Conservation (phyloP, 139 green algal genomes). For the Haematococcus lacustris region DNA sequence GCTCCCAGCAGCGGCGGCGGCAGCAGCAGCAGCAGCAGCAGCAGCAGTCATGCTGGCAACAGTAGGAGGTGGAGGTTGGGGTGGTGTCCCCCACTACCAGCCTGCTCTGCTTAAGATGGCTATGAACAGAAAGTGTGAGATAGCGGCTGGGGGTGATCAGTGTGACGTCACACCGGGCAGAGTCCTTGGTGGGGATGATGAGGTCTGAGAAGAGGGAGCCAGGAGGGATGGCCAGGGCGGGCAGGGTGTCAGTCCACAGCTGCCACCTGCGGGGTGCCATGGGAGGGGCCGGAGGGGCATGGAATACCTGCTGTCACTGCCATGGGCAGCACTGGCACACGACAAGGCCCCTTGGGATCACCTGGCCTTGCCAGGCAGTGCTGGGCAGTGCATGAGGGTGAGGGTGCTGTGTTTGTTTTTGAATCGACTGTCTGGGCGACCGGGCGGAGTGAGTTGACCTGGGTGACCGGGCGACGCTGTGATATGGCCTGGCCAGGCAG, state of each 20-base stretch:
- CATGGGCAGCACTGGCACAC: too few relatives aligned
- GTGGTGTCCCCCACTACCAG: too few relatives aligned
- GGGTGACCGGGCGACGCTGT: too few relatives aligned
- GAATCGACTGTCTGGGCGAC: too few relatives aligned
- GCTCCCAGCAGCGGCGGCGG: not conserved
- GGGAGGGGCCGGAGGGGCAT: too few relatives aligned
- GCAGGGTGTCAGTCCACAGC: constrained; percentile 44
- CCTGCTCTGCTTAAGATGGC: too few relatives aligned
- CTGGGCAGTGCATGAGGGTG: not conserved
- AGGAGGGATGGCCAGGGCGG: constrained; percentile 33
- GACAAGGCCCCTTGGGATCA: too few relatives aligned
- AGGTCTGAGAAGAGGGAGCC: constrained; percentile 52
- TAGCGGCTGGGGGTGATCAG: too few relatives aligned
- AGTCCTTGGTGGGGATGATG: constrained; percentile 60
- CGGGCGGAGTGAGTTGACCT: too few relatives aligned
- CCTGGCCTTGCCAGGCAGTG: not conserved
- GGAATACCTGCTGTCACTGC: too few relatives aligned
- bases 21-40: not conserved
- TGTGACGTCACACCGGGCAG: constrained; percentile 13
- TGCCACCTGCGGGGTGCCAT: constrained; percentile 16
- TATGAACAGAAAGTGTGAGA: not conserved
- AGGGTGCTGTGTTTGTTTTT: not conserved
- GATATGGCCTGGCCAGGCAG: too few relatives aligned
- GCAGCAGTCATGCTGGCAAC: not conserved
- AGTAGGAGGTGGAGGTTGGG: too few relatives aligned